Conservation (phyloP, 495 filamentous ascomycete species). For the Xylaria nigripes region DNA sequence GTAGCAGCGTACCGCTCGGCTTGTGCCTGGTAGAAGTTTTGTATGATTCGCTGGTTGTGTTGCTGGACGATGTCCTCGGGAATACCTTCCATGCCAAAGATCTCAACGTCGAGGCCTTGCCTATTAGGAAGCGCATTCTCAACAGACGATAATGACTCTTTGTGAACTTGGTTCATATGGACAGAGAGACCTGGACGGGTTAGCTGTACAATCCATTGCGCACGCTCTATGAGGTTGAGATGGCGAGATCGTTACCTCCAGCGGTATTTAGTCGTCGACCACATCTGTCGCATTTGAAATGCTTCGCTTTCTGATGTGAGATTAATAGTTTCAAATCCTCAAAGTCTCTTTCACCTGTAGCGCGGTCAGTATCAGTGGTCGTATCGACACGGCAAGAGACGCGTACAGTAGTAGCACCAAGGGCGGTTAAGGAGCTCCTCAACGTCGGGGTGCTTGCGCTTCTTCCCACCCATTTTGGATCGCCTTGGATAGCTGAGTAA, state of each 20-base stretch:
- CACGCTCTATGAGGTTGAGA: background rate
- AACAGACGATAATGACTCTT: conserved; percentile 74
- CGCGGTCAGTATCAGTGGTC: background rate
- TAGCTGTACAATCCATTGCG: conserved; percentile 16
- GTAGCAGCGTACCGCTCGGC: conserved; percentile 72
- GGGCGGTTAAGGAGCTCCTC: conserved; percentile 81
- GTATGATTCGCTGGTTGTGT: conserved; percentile 77
- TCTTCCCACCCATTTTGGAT: conserved; percentile 61
- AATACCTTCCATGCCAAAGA: conserved; percentile 97
- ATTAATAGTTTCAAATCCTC: conserved; percentile 95
- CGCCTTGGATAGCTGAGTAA: background rate
- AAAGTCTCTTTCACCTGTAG: conserved; percentile 77
- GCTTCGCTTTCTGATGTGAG: conserved; percentile 94
- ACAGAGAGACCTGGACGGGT: conserved; percentile 67
- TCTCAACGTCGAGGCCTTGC: conserved; percentile 77
- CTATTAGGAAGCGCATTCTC: conserved; percentile 87
- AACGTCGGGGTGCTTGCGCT: conserved; percentile 75
- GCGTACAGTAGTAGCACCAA: conserved; percentile 93
- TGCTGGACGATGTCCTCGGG: conserved; percentile 73
- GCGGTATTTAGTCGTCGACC: conserved; percentile 83
- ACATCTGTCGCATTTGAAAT: conserved; percentile 94
- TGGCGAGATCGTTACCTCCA: conserved; percentile 56
- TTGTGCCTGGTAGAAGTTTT: conserved; percentile 76
- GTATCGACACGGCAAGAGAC: background rate
- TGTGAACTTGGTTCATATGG: conserved; percentile 98